Evolutionary conservation across 371 early-diverging fungal species (phyloP).

Genomic region (Mucor saturninus): DNA sequence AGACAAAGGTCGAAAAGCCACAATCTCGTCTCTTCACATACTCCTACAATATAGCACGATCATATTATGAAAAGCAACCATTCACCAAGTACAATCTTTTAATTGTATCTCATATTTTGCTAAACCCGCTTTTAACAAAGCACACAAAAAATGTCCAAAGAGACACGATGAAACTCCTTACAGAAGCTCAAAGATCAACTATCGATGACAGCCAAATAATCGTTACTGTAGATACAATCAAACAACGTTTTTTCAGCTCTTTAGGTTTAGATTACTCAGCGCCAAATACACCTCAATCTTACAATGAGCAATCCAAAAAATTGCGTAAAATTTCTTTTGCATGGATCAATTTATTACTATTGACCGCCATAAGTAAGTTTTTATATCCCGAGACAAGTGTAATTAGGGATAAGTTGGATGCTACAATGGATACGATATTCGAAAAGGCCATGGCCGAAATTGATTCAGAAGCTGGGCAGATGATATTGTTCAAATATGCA

Average conservation of each 20-base stretch:
- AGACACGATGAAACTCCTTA: background rate
- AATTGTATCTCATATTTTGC: background rate
- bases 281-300: background rate
- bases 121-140: background rate
- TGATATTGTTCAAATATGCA: slow-evolving; percentile 31
- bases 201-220: background rate
- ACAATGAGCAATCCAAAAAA: background rate
- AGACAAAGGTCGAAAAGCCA: background rate
- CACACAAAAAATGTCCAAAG: background rate
- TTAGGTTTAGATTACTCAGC: background rate
- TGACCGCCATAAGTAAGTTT: slow-evolving; percentile 35
- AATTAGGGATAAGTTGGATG: slow-evolving; percentile 4
- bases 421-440: slow-evolving; percentile 16
- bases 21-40: background rate
- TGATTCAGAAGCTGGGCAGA: slow-evolving; percentile 27
- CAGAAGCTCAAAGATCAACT: background rate
- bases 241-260: background rate
- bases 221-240: background rate
- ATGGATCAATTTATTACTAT: slow-evolving; percentile 41
- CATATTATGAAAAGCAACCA: background rate
- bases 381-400: slow-evolving; percentile 16
- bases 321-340: slow-evolving; percentile 24
- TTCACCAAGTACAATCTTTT: background rate
- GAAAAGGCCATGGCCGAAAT: slow-evolving; percentile 23
- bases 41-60: background rate